Evolutionary conservation across 1,139 yeast genomes (phyloP).

Genomic region (Kazachstania sp.): DNA sequence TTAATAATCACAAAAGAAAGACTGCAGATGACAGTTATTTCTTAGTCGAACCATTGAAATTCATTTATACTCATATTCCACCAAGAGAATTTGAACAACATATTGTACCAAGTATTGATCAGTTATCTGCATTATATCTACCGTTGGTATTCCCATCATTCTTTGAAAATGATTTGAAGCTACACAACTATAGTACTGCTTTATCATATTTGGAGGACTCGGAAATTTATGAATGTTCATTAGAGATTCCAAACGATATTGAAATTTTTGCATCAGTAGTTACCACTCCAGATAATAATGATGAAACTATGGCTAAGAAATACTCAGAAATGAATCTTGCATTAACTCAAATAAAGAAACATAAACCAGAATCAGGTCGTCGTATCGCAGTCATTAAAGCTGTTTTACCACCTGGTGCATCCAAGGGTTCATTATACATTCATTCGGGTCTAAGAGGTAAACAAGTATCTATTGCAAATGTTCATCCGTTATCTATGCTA

Average conservation of each 20-base stretch:
- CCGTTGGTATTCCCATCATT: conserved; percentile 85
- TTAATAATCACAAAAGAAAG: conserved; percentile 29
- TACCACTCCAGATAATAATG: conserved; percentile 14
- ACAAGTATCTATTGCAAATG: conserved; percentile 49
- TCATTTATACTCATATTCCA: conserved; percentile 84
- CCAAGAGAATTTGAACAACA: conserved; percentile 71
- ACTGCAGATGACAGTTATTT: conserved; percentile 53
- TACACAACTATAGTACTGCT: conserved; percentile 69
- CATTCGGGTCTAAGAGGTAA: conserved; percentile 64
- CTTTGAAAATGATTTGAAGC: conserved; percentile 47
- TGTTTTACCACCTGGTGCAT: conserved; percentile 56
- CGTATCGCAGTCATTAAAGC: conserved; percentile 77
- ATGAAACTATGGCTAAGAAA: conserved; percentile 7
- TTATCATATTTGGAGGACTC: conserved; percentile 61
- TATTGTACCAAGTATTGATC: conserved; percentile 74
- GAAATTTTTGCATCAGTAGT: conserved; percentile 45
- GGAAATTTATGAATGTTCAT: conserved; percentile 71
- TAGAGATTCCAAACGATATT: conserved; percentile 60
- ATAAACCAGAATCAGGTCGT: conserved; percentile 37
- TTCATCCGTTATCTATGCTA: conserved; percentile 65
- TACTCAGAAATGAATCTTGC: conserved; percentile 43
- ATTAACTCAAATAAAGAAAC: conserved; percentile 71
- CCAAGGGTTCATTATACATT: conserved; percentile 66
- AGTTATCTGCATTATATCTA: conserved; percentile 64
- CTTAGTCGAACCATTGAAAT: conserved; percentile 61